Base-by-base conservation (phyloP, 441 rosid species). In the Breynia disticha region DNA sequence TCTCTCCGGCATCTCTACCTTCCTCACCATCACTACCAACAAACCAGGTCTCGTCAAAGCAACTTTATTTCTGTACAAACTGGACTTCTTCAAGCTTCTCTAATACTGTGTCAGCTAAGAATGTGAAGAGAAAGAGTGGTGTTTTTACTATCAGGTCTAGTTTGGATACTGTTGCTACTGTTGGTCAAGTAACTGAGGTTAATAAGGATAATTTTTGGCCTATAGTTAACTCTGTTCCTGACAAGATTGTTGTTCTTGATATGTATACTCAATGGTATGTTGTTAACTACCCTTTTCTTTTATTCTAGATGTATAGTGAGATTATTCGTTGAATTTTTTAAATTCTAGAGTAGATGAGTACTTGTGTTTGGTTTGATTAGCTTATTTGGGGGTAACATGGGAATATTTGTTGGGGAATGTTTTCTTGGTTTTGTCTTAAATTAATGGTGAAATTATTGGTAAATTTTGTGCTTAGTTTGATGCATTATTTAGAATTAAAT, bases 221-320 rank as follows among this genome's bases (percentile, higher is more conserved):
- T 35, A 75, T 85, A 22, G 98, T 90, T 35, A 67, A 83, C 50
- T 81, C 88, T 53, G 90, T 95, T 64, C 76, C 81, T 16, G 91
- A 83, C 9, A 90, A 81, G 74, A 66, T 83, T 42, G 93, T 87
- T 57, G 95, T 90, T 64, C 84, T 90, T 51, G 96, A 90, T 61
- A 90, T 87, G 97, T 90, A 86, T 71, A 90, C 97, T 45, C 97
- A 90, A 46, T 90, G 97, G 97, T 90, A 72, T 9, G 50, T 50
- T 46, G 1, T 1, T 22, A 39, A 11, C 15, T 15, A 18, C 15
- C 28, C 49, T 16, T 17, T 11, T 12, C 17, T 6, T 7, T 24
- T 15, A 5, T 16, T 11, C 41, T 46, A 2, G 20, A 1, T 10
- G 0, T 3, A 18, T 19, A 18, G 12, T 1, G 6, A 14, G 0